These are phyloP conservation scores for Knufia fluminis DNA, from an alignment of 2,329 filamentous ascomycete species.

Conservation along the genomic window DNA sequence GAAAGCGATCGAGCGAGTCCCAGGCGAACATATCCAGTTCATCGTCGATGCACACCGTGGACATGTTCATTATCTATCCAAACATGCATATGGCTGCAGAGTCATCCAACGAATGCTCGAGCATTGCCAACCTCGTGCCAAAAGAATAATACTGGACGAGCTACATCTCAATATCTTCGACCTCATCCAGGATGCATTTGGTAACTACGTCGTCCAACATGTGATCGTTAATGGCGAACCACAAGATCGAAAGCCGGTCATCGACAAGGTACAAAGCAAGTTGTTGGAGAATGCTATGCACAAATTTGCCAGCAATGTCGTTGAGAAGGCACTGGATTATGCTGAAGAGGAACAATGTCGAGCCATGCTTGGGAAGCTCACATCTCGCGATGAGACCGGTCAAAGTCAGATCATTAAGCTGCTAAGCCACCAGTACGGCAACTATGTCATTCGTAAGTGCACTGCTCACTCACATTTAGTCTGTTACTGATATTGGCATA, in stretches of 20 bases:
- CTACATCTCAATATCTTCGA: constrained; percentile 61
- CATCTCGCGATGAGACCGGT: constrained; percentile 52
- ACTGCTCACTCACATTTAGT: constrained; percentile 1
- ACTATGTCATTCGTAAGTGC: constrained; percentile 92
- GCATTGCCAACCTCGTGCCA: constrained; percentile 63
- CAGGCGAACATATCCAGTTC: constrained; percentile 69
- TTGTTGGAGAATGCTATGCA: constrained; percentile 75
- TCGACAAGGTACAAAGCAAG: constrained; percentile 61
- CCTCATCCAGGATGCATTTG: constrained; percentile 78
- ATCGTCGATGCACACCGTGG: constrained; percentile 72
- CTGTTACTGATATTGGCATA: constrained; percentile 34
- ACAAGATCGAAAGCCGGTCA: constrained; percentile 63
- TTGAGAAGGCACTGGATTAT: constrained; percentile 78
- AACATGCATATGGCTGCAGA: constrained; percentile 79
- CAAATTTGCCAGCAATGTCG: constrained; percentile 95
- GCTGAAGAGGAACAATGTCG: constrained; percentile 61
- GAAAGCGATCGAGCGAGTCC: constrained; percentile 76
- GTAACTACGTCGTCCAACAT: constrained; percentile 94
- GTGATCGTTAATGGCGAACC: constrained; percentile 69
- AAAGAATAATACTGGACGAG: constrained; percentile 64
- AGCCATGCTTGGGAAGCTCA: constrained; percentile 57
- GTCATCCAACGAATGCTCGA: constrained; percentile 91
- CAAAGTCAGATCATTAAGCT: constrained; percentile 62
- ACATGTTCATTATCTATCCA: constrained; percentile 63
- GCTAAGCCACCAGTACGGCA: constrained; percentile 86